Evolutionary conservation across 2,329 filamentous ascomycete species (phyloP), one percentile per base, ranked within the genome.

Genomic region (Fusarium sp.): DNA sequence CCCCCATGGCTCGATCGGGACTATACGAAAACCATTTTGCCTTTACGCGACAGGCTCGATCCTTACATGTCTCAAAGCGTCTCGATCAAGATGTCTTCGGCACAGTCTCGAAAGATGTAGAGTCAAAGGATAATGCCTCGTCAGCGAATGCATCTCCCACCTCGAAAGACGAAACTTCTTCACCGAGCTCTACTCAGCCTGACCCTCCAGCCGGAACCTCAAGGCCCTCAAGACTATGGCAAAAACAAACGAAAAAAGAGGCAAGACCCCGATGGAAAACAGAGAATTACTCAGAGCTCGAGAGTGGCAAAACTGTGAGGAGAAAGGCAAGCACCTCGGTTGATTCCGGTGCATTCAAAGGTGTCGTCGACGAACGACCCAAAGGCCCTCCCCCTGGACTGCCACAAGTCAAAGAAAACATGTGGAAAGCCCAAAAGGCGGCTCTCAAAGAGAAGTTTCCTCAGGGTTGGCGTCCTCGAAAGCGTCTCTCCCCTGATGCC

Each of bases 401-500:
- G 31, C 53, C 61, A 13, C 49, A 49, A 27, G 55, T 61, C 15
- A 62, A 76, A 53, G 73, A 70, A 4, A 83, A 88, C 62, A 57
- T 70, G 4, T 98, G 95, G 95, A 82, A 85, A 72, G 74, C 85
- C 13, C 90, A 97, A 65, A 97, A 97, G 73, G 79, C 78, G 2
- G 89, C 87, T 0, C 76, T 96, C 32, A 84, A 88, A 68, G 76
- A 85, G 58, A 99, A 98, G 71, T 95, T 97, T 64, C 86, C 86
- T 2, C 84, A 88, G 8, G 87, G 88, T 9, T 99, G 94, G 93
- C 82, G 83, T 25, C 94, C 95, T 27, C 84, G 85, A 44, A 97
- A 96, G 76, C 88, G 88, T 55, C 83, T 99, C 9, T 98, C 95
- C 1, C 95, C 95, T 0, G 94, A 98, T 75, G 92, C 93, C 1